Evolutionary conservation across 2,329 filamentous ascomycete genomes (phyloP), one percentile per base, ranked within the genome.

Genomic region (Aspergillus awamori): DNA sequence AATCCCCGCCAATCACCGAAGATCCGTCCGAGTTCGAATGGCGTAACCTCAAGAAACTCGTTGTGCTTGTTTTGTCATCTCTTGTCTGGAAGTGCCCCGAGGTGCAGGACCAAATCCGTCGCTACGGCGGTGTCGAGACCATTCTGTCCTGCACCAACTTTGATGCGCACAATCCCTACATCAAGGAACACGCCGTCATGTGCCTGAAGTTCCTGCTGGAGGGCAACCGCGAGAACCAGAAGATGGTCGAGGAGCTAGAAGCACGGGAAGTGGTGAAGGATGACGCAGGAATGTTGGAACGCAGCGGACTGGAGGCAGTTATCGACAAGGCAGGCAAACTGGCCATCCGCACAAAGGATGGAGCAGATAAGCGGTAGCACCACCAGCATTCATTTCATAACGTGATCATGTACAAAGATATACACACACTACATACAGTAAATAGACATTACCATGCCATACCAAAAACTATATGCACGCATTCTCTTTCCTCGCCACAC

Each of bases 151-250:
- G 93, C 77, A 97, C 93, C 69, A 86, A 88, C 33, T 95, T 95
- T 73, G 94, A 98, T 72, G 92, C 94, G 68, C 88, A 96, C 77
- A 97, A 97, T 72, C 92, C 93, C 0, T 97, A 94, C 73, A 93
- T 96, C 65, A 92, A 94, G 70, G 94, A 98, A 76, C 91, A 93
- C 65, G 91, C 92, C 2, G 92, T 93, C 53, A 88, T 96, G 73
- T 93, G 91, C 67, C 83, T 96, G n/a, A 93, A 94, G 73, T 96
- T 86, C 68, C 71, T 85, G 20, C 77, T 86, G 6, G 84, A 86
- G 61, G 77, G 77, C 1, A 83, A 82, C 58, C 70, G 74, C 11
- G 80, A 81, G 58, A 80, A 87, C 65, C 83, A 85, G 63, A 82
- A 81, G 60, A 79, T 86, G 66, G 80, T 83, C 4, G 79, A 81